These are phyloP conservation scores for Alternaria longipes DNA, from an alignment of 2,329 filamentous ascomycete genomes.

Conservation along the genomic window DNA sequence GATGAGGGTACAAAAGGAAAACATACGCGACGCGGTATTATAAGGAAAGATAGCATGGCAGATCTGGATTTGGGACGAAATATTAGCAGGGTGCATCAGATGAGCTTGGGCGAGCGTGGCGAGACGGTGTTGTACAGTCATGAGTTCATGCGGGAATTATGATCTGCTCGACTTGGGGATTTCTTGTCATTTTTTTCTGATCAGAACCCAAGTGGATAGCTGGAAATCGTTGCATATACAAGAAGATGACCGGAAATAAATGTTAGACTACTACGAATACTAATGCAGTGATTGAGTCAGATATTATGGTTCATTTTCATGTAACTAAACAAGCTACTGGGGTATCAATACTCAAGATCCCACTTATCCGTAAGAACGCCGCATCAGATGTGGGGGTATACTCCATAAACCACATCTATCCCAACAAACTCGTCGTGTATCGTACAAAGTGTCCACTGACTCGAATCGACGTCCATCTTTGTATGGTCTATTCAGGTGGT, in stretches of 20 bases:
- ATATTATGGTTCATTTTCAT: background rate
- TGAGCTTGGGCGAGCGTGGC: background rate
- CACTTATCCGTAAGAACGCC: background rate
- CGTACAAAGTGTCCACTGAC: background rate
- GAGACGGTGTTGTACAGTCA: background rate
- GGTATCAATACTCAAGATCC: background rate
- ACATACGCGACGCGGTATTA: background rate
- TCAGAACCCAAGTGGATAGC: background rate
- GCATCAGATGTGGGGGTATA: background rate
- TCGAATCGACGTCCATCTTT: background rate
- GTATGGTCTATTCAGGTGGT: background rate
- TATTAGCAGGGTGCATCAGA: background rate
- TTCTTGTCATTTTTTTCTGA: background rate
- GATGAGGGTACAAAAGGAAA: background rate
- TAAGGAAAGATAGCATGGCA: background rate
- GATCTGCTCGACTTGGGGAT: background rate
- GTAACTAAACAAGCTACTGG: background rate
- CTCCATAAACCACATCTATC: background rate
- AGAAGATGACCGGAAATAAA: background rate
- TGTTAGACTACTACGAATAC: background rate
- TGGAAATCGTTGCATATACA: background rate
- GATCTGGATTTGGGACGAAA: background rate
- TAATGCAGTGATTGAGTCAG: background rate
- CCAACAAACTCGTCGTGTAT: background rate
- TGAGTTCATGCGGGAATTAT: background rate